Base-by-base conservation (phyloP, 2,329 filamentous ascomycete genomes). In the Ophiostoma populinum region DNA sequence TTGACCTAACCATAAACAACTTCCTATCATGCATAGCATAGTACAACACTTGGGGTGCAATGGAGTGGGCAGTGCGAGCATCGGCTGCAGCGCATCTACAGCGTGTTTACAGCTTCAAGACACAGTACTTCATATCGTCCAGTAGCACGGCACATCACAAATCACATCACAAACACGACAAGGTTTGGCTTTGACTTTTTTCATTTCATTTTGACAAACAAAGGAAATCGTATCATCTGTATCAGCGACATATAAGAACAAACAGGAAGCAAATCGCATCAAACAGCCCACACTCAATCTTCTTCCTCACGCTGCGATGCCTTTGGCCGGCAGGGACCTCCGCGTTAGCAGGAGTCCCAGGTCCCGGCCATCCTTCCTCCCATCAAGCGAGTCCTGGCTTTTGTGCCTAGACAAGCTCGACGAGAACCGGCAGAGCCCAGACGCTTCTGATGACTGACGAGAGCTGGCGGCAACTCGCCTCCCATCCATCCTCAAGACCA, bases 121-220 rank as follows among this genome's bases (percentile, higher is more conserved):
- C 22, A 11, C 9, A 24, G 22, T 24, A 10, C 9, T 11, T 8
- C 9, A 24, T 24, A 24, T 24, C 9, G 22, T 10, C 8, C 9
- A 24, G 22, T 10, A 10, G 22, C 3, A 11, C 8, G 4, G 22
- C 6, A 5, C n/a, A 24, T 6, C 24, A 13, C 4, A 7, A 25
- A 13, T 25, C 11, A 24, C 24, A 24, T 6, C 6, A 6, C 6
- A 7, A 24, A 7, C 11, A 9, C 24, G 10, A 12, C 6, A 24
- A 24, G 7, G n/a, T 5, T 10, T 25, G 16, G 30, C 13, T 32
- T 31, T 22, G 16, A 32, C 18, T 20, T 32, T 32, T 32, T 32
- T 30, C 28, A 32, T 24, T 32, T 32, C 29, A 21, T 31, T 31
- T 21, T 24, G 22, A 24, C 19, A 32, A 32, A 32, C 19, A 32